Evolutionary conservation across 495 filamentous ascomycete genomes (phyloP).

Genomic region (Lophiotrema nucula): DNA sequence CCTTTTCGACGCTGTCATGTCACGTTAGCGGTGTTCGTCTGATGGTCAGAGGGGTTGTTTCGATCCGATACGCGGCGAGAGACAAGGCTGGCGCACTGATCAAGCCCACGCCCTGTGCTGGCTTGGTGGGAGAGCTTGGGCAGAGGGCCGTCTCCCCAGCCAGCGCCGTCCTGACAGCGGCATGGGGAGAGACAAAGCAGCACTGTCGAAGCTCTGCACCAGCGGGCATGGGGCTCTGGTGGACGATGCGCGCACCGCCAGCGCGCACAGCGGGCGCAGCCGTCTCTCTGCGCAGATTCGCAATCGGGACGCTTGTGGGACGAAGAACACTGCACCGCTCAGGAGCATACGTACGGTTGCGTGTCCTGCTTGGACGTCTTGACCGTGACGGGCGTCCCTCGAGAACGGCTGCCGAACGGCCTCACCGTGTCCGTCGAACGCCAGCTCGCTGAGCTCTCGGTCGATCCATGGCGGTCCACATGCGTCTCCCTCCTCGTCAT

Average conservation of each 20-base stretch:
- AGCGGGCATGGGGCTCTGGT: background rate
- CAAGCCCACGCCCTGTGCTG: background rate
- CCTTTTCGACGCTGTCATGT: conserved; percentile 26
- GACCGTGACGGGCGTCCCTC: conserved; percentile 56
- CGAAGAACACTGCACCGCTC: too few species aligned
- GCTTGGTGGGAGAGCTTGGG: background rate
- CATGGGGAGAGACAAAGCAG: background rate
- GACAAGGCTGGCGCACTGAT: conserved; percentile 21
- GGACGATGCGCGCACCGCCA: background rate
- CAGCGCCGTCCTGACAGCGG: conserved; percentile 9
- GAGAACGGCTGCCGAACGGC: conserved; percentile 40
- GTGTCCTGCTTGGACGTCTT: conserved; percentile 51
- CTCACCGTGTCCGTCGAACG: conserved; percentile 60
- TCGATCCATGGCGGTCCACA: conserved; percentile 58
- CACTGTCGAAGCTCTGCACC: conserved; percentile 14
- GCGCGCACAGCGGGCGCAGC: background rate
- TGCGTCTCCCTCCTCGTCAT: conserved; percentile 63
- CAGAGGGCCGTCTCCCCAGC: too few species aligned
- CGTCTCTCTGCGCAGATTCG: background rate
- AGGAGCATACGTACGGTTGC: conserved; percentile 35
- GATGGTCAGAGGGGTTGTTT: background rate
- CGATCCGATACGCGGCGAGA: conserved; percentile 15
- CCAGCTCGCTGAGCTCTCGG: conserved; percentile 61
- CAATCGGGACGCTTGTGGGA: background rate
- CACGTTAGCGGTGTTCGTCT: conserved; percentile 20